These are phyloP conservation scores for Rhamnella rubrinervis DNA, from an alignment of 331 rosid genomes.

Conservation along the genomic window DNA sequence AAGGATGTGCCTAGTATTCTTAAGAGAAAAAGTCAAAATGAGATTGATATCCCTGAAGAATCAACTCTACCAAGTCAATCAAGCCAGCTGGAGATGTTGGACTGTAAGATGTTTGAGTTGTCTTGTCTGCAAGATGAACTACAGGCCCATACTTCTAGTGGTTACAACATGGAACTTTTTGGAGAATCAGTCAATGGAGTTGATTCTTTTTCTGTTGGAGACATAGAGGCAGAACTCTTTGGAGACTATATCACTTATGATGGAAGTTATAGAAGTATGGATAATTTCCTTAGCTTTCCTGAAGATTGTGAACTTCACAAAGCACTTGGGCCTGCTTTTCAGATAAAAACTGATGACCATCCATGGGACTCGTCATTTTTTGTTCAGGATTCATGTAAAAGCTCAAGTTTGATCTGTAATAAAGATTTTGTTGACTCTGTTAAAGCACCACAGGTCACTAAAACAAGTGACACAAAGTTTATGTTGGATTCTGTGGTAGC, in stretches of 20 bases:
- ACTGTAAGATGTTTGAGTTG: slow-evolving; percentile 24
- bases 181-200: slow-evolving; percentile 38
- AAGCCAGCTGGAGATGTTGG: slow-evolving; percentile 30
- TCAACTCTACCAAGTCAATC: slow-evolving; percentile 26
- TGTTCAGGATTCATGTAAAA: slow-evolving; percentile 33
- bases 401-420: slow-evolving; percentile 32
- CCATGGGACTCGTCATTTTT: slow-evolving; percentile 25
- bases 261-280: slow-evolving; percentile 15
- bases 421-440: slow-evolving; percentile 26
- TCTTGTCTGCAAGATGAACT: slow-evolving; percentile 34
- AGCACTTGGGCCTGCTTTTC: slow-evolving; percentile 51
- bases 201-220: slow-evolving; percentile 29
- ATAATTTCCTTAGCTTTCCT: slow-evolving; percentile 41
- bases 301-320: slow-evolving; percentile 54
- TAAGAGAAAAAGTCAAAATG: slow-evolving; percentile 26
- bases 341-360: slow-evolving; percentile 28
- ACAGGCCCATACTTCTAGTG: slow-evolving; percentile 30
- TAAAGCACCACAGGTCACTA: slow-evolving; percentile 26
- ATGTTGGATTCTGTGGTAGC: slow-evolving; percentile 45
- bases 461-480: slow-evolving; percentile 34
- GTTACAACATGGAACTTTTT: slow-evolving; percentile 32
- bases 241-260: slow-evolving; percentile 26
- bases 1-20: slow-evolving; percentile 20
- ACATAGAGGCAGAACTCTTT: slow-evolving; percentile 27
- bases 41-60: slow-evolving; percentile 24